Evolutionary conservation across 345 rosid genomes (phyloP), one percentile per base, ranked within the genome.

Genomic region (Dimocarpus longan): DNA sequence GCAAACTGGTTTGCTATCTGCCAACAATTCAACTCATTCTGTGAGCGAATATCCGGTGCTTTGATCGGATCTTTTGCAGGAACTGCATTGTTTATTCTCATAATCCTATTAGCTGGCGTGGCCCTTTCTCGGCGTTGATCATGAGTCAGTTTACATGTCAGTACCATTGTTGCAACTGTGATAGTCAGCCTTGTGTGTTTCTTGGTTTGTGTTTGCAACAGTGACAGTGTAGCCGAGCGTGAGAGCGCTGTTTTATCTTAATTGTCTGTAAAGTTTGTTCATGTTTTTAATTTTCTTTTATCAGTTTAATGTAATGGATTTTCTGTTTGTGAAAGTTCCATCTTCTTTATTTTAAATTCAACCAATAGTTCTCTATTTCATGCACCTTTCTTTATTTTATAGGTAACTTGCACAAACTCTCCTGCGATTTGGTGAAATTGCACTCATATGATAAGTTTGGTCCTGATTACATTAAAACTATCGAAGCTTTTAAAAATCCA

Each of bases 1-100:
- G 78, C 90, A 67, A 93, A 92, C 86, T 93, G 98, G 98, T 82
- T 87, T 76, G 81, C 94, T 42, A 79, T 95, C 74, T 91, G 94
- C 84, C 91, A 87, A 81, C 97, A 95, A 56, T 92, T 87, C 83
- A 88, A 90, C 74, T 89, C 98, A 19, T 92, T 95, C 84, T 95
- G 97, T 69, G 83, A 90, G 83, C 95, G 94, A 67, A 85, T 80
- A 72, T 93, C 97, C 0, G 93, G 93, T 9, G 90, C 92, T 54
- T 79, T 95, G 79, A 86, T 92, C 32, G 98, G 98, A 67, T 93
- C 97, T 57, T 91, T 88, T 74, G 82, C 78, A 0, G 95, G 79
- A 24, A 81, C 85, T 11, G 83, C 77, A 21, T 5, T 84, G 62
- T 69, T 93, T 78, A 78, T 83, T n/a, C 70, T 91, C 68, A 81